Base-by-base conservation (phyloP, 2,329 filamentous ascomycete genomes). In the Colletotrichum sp. region DNA sequence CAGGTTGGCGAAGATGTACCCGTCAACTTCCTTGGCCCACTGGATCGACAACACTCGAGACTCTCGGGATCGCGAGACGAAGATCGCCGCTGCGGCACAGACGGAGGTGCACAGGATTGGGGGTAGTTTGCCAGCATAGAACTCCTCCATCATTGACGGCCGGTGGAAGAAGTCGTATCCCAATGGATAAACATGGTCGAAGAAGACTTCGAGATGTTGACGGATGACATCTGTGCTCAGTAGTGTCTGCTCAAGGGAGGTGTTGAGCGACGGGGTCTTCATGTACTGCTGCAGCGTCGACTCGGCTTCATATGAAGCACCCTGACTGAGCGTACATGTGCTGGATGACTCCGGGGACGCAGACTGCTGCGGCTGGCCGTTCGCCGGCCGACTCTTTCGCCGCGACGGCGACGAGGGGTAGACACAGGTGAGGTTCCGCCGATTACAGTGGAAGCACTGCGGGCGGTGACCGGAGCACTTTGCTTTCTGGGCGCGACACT, bases 401-500 rank as follows among this genome's bases (percentile, higher is more conserved):
- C 66, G 56, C 16, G 66, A 34, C 3, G 71, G 32, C 27, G 16
- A 30, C 5, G 66, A 65, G 1, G 60, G 66, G 25, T 70, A 74
- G 4, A 65, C 30, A 18, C 71, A 70, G n/a, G 60, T 22, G 5
- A 74, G 66, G 34, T 66, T 70, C 6, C 71, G 66, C 7, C 71
- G 32, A n/a, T 27, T 65, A 9, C 71, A 70, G 43, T 70, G 71
- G 16, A 70, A 74, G 34, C 71, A 74, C 16, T 74, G 71, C 6
- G 71, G 71, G 7, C 71, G 66, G 16, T 74, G 71, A 8, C 84
- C 84, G 1, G 81, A 83, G 70, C 85, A 86, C 39, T 82, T 85
- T 0, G 81, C 79, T 69, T 86, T 86, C 15, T 81, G 79, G 43
- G 74, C 77, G 5, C 84, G 80, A 76, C 85, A 86, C n/a, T 78